Evolutionary conservation across 306 rosid genomes (phyloP).

Genomic region (Crotalaria pallida): DNA sequence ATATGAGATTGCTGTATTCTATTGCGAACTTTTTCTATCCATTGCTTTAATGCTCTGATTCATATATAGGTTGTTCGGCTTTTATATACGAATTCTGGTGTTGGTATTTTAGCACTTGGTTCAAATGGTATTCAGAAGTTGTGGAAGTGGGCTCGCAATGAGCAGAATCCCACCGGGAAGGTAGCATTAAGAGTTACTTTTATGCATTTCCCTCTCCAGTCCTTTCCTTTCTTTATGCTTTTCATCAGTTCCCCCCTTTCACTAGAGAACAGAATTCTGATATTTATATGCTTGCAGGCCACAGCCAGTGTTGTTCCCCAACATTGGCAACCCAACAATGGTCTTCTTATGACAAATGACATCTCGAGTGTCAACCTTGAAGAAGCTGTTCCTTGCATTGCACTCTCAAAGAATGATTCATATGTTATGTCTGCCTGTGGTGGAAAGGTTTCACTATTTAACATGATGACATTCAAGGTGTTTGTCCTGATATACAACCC

Average conservation of each 20-base stretch:
- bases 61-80: slow-evolving; percentile 66
- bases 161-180: slow-evolving; percentile 68
- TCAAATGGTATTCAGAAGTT: slow-evolving; percentile 79
- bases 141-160: slow-evolving; percentile 82
- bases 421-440: slow-evolving; percentile 87
- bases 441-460: slow-evolving; percentile 75
- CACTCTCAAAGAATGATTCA: slow-evolving; percentile 77
- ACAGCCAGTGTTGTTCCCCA: slow-evolving; percentile 81
- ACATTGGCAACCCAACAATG: slow-evolving; percentile 80
- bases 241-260: slow-evolving; percentile 2
- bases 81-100: slow-evolving; percentile 66
- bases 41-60: not conserved
- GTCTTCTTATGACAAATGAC: slow-evolving; percentile 78
- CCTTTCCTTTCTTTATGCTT: slow-evolving; percentile 11
- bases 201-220: not conserved
- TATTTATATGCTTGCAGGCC: slow-evolving; percentile 52
- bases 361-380: slow-evolving; percentile 72
- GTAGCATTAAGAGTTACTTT: slow-evolving; percentile 29
- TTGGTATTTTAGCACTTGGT: slow-evolving; percentile 83
- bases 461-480: slow-evolving; percentile 82
- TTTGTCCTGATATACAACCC: not conserved
- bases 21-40: not conserved
- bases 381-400: slow-evolving; percentile 78
- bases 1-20: slow-evolving; percentile 7
- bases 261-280: slow-evolving; percentile 32